Evolutionary conservation across 2,329 filamentous ascomycete species (phyloP).

Genomic region (Aspergillus terreus): DNA sequence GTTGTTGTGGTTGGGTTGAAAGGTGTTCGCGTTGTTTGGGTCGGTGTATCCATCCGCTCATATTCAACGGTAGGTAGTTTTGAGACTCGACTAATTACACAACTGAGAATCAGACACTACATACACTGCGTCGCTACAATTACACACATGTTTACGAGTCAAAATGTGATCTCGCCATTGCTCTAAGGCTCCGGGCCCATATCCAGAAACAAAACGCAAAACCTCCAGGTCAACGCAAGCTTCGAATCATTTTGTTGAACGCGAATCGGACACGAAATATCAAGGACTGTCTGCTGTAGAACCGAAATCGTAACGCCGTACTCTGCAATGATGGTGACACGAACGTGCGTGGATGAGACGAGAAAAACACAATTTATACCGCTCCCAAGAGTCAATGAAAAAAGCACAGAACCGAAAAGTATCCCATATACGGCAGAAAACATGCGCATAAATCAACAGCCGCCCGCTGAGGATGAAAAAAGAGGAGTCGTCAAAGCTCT

Average conservation of each 20-base stretch:
- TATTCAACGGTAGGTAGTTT: not conserved
- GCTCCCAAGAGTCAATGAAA: constrained; percentile 5
- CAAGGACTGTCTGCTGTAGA: constrained; percentile 1
- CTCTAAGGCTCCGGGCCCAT: constrained; percentile 9
- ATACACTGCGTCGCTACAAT: not conserved
- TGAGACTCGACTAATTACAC: not conserved
- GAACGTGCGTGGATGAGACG: constrained; percentile 3
- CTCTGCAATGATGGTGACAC: constrained; percentile 19
- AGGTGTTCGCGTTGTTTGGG: too few relatives aligned
- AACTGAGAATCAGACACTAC: not conserved
- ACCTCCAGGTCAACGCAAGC: not conserved
- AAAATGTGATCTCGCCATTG: not conserved
- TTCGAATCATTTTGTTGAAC: not conserved
- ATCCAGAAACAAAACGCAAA: not conserved
- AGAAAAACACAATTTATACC: constrained; percentile 8
- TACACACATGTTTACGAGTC: not conserved
- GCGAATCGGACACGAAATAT: not conserved
- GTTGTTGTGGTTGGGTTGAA: too few relatives aligned
- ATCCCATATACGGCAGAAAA: constrained; percentile 4
- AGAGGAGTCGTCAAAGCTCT: not conserved
- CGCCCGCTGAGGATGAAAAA: not conserved
- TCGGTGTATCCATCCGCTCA: too few relatives aligned
- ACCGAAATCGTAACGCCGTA: constrained; percentile 21
- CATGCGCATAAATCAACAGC: not conserved
- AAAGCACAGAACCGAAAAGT: constrained; percentile 8